Evolutionary conservation across 345 rosid species (phyloP).

Genomic region (Corymbia maculata): DNA sequence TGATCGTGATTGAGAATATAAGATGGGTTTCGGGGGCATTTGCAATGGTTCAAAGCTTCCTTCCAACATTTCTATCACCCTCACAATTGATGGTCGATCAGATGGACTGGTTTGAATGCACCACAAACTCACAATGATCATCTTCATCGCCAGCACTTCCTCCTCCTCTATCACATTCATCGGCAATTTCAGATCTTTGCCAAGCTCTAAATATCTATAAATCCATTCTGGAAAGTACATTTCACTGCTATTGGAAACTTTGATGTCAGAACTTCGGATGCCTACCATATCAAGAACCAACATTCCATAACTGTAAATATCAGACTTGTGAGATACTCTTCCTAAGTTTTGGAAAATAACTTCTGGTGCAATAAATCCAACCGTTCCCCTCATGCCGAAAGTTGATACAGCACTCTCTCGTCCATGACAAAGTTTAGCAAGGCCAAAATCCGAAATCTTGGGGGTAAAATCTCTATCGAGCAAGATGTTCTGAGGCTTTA

Average conservation of each 20-base stretch:
- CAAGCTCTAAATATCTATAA: constrained; percentile 10
- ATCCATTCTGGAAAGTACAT: constrained; percentile 23
- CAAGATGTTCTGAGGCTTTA: not conserved
- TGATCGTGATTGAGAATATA: not conserved
- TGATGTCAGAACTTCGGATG: not conserved
- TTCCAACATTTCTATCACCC: constrained; percentile 2
- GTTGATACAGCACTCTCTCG: not conserved
- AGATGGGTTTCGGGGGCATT: not conserved
- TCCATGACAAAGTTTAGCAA: not conserved
- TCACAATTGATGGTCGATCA: not conserved
- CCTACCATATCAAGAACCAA: constrained; percentile 31
- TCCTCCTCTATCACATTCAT: not conserved
- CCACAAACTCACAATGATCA: not conserved
- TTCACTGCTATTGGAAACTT: constrained; percentile 4
- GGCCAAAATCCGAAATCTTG: not conserved
- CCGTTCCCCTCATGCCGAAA: not conserved
- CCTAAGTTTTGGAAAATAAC: constrained; percentile 20
- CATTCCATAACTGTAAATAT: constrained; percentile 47
- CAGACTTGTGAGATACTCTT: constrained; percentile 25
- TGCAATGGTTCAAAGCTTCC: not conserved
- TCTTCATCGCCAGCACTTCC: not conserved
- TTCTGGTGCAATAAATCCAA: constrained; percentile 38
- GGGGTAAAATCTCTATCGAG: not conserved
- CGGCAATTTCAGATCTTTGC: not conserved
- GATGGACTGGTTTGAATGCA: not conserved